Evolutionary conservation across 2,329 filamentous ascomycete species (phyloP).

Genomic region (Seiridium cupressi): DNA sequence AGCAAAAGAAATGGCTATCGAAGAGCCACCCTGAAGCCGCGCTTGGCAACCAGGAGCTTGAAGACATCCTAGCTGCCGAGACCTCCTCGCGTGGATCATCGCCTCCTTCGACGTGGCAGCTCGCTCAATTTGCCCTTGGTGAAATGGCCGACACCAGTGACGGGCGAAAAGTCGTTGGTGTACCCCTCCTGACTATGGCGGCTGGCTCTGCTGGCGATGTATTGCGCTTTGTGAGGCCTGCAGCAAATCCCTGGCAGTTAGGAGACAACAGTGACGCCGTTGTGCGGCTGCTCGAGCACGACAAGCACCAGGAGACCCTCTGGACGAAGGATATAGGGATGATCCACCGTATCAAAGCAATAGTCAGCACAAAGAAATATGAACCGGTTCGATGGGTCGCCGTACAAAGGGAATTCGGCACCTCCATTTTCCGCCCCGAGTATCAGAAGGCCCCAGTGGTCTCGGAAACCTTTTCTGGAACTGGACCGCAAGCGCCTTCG

Average conservation of each 20-base stretch:
- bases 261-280: constrained; percentile 38
- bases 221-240: constrained; percentile 52
- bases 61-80: constrained; percentile 20
- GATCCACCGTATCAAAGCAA: constrained; percentile 51
- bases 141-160: constrained; percentile 44
- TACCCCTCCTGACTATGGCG: constrained; percentile 43
- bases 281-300: constrained; percentile 43
- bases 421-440: constrained; percentile 50
- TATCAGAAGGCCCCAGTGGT: constrained; percentile 37
- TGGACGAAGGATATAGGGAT: constrained; percentile 54
- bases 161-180: constrained; percentile 19
- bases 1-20: constrained; percentile 44
- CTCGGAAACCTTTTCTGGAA: constrained; percentile 15
- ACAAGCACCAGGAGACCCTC: constrained; percentile 42
- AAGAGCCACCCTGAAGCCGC: constrained; percentile 50
- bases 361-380: constrained; percentile 33
- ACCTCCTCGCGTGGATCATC: constrained; percentile 9
- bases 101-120: constrained; percentile 10
- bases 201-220: constrained; percentile 58
- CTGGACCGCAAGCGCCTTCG: constrained; percentile 35
- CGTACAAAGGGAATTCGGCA: constrained; percentile 51
- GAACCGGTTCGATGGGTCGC: constrained; percentile 48
- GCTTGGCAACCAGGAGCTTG: constrained; percentile 22
- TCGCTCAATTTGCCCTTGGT: constrained; percentile 54
- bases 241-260: constrained; percentile 56